Evolutionary conservation across 2,329 filamentous ascomycete genomes (phyloP), one percentile per base, ranked within the genome.

Genomic region (Talaromyces sp.): DNA sequence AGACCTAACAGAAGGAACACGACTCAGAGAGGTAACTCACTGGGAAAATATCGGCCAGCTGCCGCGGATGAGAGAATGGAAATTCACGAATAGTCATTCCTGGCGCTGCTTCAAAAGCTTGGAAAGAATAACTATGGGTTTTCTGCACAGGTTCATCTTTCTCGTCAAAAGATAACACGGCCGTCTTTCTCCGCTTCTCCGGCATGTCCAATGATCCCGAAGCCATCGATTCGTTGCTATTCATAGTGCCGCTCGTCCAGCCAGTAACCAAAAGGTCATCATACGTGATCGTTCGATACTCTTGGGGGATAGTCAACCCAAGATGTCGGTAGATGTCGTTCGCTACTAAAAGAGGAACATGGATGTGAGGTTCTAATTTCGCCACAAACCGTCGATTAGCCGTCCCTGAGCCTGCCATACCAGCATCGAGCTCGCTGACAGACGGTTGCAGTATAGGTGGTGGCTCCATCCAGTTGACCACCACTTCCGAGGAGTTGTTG

Each of bases 311-410:
- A 40, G 75, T 69, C 59, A 77, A 68, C 12, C 74, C 77, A 48
- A 78, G 67, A 46, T 76, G 72, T 58, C 76, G 69, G 63, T 78
- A 77, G 4, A 80, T 75, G 21, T 76, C 74, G 2, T 75, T 72
- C 16, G 76, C 77, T 40, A 74, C 74, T 39, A 78, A 67, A 23
- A 79, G 71, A 1, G 79, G 79, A 28, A 81, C 66, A 44, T 79
- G 73, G 35, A 81, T 70, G 14, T 75, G 71, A 6, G 79, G 79
- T 52, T 77, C 74, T 60, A 80, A 66, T 61, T 71, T 75, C 37
- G 75, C 77, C 59, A 79, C 74, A 62, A 81, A 81, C 5, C 78
- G 77, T 40, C 78, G 74, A 65, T 80, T 76, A 1, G 77, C 73
- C 37, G 76, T 67, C 31, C 72, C 71, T n/a, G 73, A 69, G 21